Conservation (phyloP, 441 rosid genomes). For the Hura crepitans region DNA sequence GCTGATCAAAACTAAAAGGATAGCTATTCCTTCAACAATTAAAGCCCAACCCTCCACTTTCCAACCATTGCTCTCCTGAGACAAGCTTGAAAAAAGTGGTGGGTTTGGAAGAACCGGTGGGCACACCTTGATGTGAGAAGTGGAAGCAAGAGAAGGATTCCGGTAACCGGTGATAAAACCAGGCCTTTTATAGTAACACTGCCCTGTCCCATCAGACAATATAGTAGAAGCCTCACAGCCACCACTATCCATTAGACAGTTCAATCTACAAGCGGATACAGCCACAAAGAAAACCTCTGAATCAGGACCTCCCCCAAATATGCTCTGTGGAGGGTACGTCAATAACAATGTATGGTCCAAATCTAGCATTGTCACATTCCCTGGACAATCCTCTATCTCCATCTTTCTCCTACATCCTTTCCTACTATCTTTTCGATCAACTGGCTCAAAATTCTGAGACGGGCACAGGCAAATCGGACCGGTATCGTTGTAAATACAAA, state of each 20-base stretch:
- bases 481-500: constrained; percentile 14
- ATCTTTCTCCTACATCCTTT: constrained; percentile 17
- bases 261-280: constrained; percentile 12
- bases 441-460: constrained; percentile 10
- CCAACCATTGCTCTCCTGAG: constrained; percentile 11
- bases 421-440: constrained; percentile 9
- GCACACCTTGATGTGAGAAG: constrained; percentile 13
- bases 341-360: constrained; percentile 9
- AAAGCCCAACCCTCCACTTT: constrained; percentile 5
- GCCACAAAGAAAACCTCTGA: constrained; percentile 9
- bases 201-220: constrained; percentile 19
- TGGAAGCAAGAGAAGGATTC: constrained; percentile 15
- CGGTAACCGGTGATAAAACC: constrained; percentile 12
- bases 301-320: neutral
- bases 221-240: constrained; percentile 12
- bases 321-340: constrained; percentile 19
- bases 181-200: constrained; percentile 13
- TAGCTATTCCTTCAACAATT: neutral
- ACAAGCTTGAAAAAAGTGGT: neutral
- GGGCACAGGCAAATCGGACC: constrained; percentile 14
- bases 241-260: neutral
- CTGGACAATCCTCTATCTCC: constrained; percentile 13
- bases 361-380: constrained; percentile 19
- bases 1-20: neutral
- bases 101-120: constrained; percentile 10